Base-by-base conservation (phyloP, 352 stramenopile genomes). In the Phytophthora multivora region DNA sequence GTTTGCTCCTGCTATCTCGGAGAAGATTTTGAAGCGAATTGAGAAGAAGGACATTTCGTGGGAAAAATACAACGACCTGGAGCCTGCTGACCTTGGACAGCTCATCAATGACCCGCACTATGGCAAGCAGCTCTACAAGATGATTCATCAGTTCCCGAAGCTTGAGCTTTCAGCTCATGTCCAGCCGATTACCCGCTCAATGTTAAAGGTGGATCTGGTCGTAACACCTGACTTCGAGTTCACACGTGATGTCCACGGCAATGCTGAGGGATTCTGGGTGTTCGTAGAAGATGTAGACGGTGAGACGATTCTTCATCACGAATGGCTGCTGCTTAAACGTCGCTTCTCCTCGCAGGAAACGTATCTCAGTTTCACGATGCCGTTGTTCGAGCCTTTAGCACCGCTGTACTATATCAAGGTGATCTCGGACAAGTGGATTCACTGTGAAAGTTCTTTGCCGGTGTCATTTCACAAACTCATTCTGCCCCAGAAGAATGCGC, bases 381-480 rank as follows among this genome's bases (percentile, higher is more conserved):
- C 98, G 10, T 83, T 99, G 30, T 93, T 98, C 47, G 97, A 99
- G 64, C 98, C 97, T 9, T 76, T 99, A 23, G 97, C 98, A 2
- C 98, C 98, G 15, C 87, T 98, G 36, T 99, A 99, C 77, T 99
- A 99, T 79, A 95, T 99, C 52, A 89, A 97, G 52, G 93, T 99
- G 0, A 85, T 99, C 30, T 98, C 91, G 3, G 97, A 99, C 83
- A 95, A 98, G 63, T 99, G 98, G 97, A 87, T 99, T 57, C 97
- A 99, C 77, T 98, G 93, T 33, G 90, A 98, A 60, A 94, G 90
- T 16, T 92, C 97, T 0, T 66, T 99, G 3, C 97, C 98, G 10
- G 94, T 99, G 49, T 99, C 97, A 18, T 99, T 99, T 73, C 95
- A 98, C 63, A 97, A 98, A 61, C 94, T 99, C 42, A 98, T 99